Base-by-base conservation (phyloP, 169 alveolate genomes). In the Plasmodium billcollinsi region DNA sequence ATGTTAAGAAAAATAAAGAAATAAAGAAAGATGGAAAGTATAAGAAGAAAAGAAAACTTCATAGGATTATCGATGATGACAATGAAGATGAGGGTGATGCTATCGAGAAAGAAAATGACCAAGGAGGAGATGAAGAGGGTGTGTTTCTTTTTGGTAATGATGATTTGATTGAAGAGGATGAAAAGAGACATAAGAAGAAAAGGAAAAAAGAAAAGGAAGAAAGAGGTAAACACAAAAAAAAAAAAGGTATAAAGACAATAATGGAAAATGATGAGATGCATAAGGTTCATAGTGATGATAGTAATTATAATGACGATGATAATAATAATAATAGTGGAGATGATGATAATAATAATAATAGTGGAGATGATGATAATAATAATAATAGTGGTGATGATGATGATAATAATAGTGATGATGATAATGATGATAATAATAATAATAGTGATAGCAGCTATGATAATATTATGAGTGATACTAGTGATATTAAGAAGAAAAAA, bases 1-100 rank as follows among this genome's bases (percentile, higher is more conserved):
- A 14, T 11, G 43, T 67, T 9, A 65, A 63, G 18, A 78, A 66
- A 61, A 62, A 66, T 52, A 63, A 73, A n/a, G 59, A 78, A 78
- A 78, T 33, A 26, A 78, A 65, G 15, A 69, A 65, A n/a, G 76
- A 54, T 54, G 50, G 76, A 65, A 45, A 26, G 9, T 5, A 7
- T 2, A 11, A 49, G 11, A 33, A 45, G 47, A 20, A 49, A 58
- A 18, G 67, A 20, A 24, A 67, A 45, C 12, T 5, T 15, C 33
- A 70, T 29, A 5, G 39, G 62, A 14, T 9, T n/a, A 18, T 9
- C 45, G 45, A 33, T 33, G 45, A 8, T 45, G 85, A 59, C 1
- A 39, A 45, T 56, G 83, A 56, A n/a, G 56, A 70, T 43, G 26
- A 59, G 29, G 58, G 39, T 33, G 78, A 21, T 6, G 62, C 14